A percentile compares a stretch with the other conserved stretches of the same genome.
Conservation (phyloP, 208 protist species). For the Trichomonas gallinae region DNA sequence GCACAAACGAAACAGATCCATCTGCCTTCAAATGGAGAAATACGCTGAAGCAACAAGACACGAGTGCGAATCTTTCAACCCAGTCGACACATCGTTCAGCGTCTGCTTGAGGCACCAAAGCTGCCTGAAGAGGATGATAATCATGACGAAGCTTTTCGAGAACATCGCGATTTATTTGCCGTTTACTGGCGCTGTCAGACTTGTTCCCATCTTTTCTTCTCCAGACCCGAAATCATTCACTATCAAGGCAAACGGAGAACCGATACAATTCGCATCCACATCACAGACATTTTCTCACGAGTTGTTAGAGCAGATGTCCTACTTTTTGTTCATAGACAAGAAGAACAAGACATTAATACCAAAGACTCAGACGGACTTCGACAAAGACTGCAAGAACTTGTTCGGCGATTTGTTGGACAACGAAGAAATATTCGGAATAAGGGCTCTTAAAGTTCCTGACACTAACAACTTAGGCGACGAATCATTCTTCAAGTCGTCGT, state of each 20-base stretch:
- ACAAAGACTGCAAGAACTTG: not conserved
- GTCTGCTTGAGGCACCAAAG: not conserved
- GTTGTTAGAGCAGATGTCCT: not conserved
- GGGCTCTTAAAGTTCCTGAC: not conserved
- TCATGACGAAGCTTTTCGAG: not conserved
- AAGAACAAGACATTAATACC: not conserved
- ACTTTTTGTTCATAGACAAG: not conserved
- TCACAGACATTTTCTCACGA: not conserved
- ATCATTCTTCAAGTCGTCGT: not conserved
- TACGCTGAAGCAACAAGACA: not conserved
- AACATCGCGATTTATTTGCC: not conserved
- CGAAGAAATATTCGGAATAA: not conserved
- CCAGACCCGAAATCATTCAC: not conserved
- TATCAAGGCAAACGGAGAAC: not conserved
- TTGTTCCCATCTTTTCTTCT: not conserved
- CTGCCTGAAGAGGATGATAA: not conserved
- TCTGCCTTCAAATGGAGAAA: not conserved
- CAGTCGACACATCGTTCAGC: not conserved
- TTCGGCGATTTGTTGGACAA: not conserved
- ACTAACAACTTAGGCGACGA: not conserved
- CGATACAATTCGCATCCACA: not conserved
- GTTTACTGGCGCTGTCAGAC: not conserved
- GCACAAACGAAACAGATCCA: not conserved
- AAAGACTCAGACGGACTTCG: not conserved
- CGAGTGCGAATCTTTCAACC: not conserved